phyloP scores from a whole-genome alignment of 2,329 filamentous ascomycete species.

The Cordyceps cicadae region DNA sequence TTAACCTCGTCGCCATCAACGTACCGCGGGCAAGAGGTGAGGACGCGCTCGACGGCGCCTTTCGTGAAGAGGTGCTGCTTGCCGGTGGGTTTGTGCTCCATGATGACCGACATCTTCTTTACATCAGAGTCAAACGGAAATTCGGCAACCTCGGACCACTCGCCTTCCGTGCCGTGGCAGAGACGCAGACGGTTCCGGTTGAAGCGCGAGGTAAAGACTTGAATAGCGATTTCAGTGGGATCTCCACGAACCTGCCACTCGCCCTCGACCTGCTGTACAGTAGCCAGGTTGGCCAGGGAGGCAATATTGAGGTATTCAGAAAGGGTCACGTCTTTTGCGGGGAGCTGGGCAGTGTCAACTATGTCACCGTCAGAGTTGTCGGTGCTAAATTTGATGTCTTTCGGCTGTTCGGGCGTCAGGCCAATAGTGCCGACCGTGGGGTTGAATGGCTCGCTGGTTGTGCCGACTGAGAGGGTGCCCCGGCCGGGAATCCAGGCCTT shows the following conservation, averaged over 20 bases:
- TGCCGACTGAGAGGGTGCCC: slow-evolving; percentile 38
- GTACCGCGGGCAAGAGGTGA: slow-evolving; percentile 52
- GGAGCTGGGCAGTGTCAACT: slow-evolving; percentile 21
- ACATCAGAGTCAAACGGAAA: slow-evolving; percentile 68
- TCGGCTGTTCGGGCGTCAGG: slow-evolving; percentile 28
- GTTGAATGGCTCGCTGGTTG: slow-evolving; percentile 48
- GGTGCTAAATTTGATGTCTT: slow-evolving; percentile 24
- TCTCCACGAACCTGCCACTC: slow-evolving; percentile 58
- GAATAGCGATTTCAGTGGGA: slow-evolving; percentile 62
- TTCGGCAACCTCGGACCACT: slow-evolving; percentile 54
- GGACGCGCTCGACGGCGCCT: slow-evolving; percentile 61
- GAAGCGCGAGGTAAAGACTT: slow-evolving; percentile 65
- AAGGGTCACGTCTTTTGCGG: slow-evolving; percentile 39
- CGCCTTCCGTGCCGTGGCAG: slow-evolving; percentile 38
- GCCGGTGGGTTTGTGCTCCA: slow-evolving; percentile 33
- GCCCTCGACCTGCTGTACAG: slow-evolving; percentile 45
- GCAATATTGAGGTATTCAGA: slow-evolving; percentile 53
- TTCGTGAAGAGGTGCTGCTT: slow-evolving; percentile 50
- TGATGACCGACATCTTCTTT: slow-evolving; percentile 71
- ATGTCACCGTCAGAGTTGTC: slow-evolving; percentile 21
- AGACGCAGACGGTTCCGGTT: slow-evolving; percentile 49
- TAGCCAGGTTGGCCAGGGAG: slow-evolving; percentile 57
- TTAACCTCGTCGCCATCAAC: slow-evolving; percentile 34
- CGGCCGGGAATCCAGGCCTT: slow-evolving; percentile 44
- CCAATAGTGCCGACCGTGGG: slow-evolving; percentile 42